Evolutionary conservation across 1,284 basidiomycete genomes (phyloP), one percentile per base, ranked within the genome.

Genomic region (Ceratobasidium sp.): DNA sequence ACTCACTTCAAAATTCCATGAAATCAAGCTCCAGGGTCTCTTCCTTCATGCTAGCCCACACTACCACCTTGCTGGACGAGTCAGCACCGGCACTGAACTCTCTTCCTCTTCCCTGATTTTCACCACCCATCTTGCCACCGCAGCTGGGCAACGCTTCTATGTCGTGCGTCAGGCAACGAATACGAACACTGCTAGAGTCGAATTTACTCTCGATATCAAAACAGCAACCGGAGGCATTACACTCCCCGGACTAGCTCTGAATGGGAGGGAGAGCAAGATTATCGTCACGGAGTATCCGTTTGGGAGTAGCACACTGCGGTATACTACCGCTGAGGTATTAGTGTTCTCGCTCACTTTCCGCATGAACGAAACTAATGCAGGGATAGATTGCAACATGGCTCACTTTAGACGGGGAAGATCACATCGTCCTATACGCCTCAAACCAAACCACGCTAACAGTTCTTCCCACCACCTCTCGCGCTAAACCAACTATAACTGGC

Each of bases 401-500:
- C 10, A 86, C 85, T 0, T 83, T 85, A 46, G 84, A 84, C 33
- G 78, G 79, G 20, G 76, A 82, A 5, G 86, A 87, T 78, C 84
- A 84, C 12, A 81, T 87, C 38, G 80, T 87, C 1, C 80, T 85
- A 7, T 87, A 87, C 75, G 84, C 85, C n/a, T 81, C 8, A 77
- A 86, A 83, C 1, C 85, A 86, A 71, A 81, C 82, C 30, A 75
- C 86, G 30, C 86, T 86, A 79, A 81, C 84, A 16, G 82, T 82
- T 30, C 79, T 86, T 16, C 80, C 82, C 38, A 83, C 68, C 54
- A 70, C 81, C 70, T 52, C 62, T 3, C 46, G 73, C 38, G 20
- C 33, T 18, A 44, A 77, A 12, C 35, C 64, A 44, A 68, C 77
- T 33, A 50, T 79, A 8, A 52, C 71, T 5, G 81, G 81, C 16